Evolutionary conservation across 108 stramenopile species (phyloP).

Genomic region (Bacterosira constricta): DNA sequence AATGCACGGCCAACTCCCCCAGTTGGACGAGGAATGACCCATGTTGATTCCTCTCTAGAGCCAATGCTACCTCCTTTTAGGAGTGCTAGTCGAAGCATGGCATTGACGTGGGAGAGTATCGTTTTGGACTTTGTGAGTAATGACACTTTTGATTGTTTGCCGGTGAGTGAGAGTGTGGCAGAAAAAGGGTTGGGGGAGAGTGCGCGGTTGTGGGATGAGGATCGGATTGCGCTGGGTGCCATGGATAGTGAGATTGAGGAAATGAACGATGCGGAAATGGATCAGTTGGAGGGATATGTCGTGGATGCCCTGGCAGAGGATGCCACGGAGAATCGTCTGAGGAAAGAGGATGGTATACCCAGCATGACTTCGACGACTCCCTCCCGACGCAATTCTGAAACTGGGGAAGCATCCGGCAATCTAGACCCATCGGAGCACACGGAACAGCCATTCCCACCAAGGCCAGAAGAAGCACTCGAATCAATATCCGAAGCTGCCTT

Average conservation of each 20-base stretch:
- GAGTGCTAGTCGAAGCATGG: constrained; percentile 52
- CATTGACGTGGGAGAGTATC: constrained; percentile 53
- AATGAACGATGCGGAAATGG: constrained; percentile 65
- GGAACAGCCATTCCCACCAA: constrained; percentile 11
- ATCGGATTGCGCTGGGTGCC: constrained; percentile 1
- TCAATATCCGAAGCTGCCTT: constrained; percentile 66
- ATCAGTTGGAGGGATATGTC: constrained; percentile 65
- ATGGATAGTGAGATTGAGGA: constrained; percentile 21
- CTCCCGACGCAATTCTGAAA: not conserved
- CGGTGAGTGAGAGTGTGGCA: constrained; percentile 22
- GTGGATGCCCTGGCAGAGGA: constrained; percentile 31
- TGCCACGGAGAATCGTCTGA: constrained; percentile 20
- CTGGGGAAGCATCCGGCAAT: constrained; percentile 11
- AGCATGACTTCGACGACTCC: constrained; percentile 23
- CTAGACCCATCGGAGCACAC: no score
- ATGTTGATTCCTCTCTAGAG: constrained; percentile 6
- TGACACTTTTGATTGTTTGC: constrained; percentile 23
- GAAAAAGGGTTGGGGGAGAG: constrained; percentile 47
- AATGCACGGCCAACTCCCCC: constrained; percentile 1
- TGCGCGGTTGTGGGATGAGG: constrained; percentile 44
- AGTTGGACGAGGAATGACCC: not conserved
- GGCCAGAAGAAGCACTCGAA: constrained; percentile 46
- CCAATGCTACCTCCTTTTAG: constrained; percentile 74
- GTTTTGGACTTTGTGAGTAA: constrained; percentile 46
- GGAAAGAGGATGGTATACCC: constrained; percentile 27